Percentiles rank a stretch among this genome's conserved stretches.
These are phyloP conservation scores for Claviceps citrina DNA, from an alignment of 2,329 filamentous ascomycete species.

Conservation along the genomic window DNA sequence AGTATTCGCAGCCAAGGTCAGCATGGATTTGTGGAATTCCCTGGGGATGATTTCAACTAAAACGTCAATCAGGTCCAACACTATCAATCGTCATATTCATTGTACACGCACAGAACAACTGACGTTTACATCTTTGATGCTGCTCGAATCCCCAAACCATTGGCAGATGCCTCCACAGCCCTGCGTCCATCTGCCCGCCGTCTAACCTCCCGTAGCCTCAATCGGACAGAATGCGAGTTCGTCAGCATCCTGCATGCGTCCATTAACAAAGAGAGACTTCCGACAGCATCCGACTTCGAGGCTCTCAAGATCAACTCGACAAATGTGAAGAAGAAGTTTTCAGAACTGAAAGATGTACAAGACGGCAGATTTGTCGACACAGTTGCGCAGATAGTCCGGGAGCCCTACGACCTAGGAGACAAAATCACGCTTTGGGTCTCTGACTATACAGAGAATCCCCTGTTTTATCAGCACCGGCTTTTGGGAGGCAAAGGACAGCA, in stretches of 20 bases:
- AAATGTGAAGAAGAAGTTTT: conserved; percentile 41
- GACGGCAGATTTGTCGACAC: conserved; percentile 49
- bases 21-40: conserved; percentile 4
- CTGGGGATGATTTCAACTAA: background rate
- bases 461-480: conserved; percentile 38
- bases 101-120: conserved; percentile 29
- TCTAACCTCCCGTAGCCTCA: conserved; percentile 11
- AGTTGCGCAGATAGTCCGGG: conserved; percentile 51
- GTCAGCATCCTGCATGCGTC: conserved; percentile 32
- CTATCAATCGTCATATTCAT: conserved; percentile 20
- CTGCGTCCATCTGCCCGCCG: conserved; percentile 9
- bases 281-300: conserved; percentile 28
- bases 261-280: conserved; percentile 28
- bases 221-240: conserved; percentile 23
- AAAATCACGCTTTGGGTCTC: conserved; percentile 55
- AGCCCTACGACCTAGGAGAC: conserved; percentile 27
- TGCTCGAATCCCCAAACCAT: conserved; percentile 17
- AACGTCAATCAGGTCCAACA: conserved; percentile 24
- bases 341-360: conserved; percentile 46
- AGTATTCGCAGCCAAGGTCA: conserved; percentile 40
- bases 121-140: conserved; percentile 29
- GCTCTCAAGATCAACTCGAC: conserved; percentile 21
- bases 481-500: conserved; percentile 24
- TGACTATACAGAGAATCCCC: conserved; percentile 62
- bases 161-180: conserved; percentile 21